phyloP scores from a whole-genome alignment of 805 yeast genomes.

The Nakazawaea laoshanensis region DNA sequence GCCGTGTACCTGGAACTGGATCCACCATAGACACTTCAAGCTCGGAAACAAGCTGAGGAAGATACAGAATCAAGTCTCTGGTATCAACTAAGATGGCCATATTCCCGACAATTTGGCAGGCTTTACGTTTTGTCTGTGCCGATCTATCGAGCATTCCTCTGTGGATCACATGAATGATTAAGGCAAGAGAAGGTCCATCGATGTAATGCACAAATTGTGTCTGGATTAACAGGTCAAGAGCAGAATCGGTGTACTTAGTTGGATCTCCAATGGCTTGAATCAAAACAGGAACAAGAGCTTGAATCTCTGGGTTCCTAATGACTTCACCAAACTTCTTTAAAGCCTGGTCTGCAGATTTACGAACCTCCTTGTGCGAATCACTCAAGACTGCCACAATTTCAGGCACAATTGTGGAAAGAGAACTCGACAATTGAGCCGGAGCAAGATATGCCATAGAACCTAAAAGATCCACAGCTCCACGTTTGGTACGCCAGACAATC shows the following conservation, averaged over 20 bases:
- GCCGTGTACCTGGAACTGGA: conserved; percentile 94
- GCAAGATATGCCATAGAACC: conserved; percentile 98
- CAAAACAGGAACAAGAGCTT: conserved; percentile 76
- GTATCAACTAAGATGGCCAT: conserved; percentile 95
- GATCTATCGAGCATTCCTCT: conserved; percentile 94
- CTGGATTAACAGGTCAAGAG: conserved; percentile 74
- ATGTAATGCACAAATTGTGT: conserved; percentile 96
- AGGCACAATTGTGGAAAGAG: conserved; percentile 86
- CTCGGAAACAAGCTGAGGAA: conserved; percentile 68
- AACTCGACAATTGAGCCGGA: conserved; percentile 86
- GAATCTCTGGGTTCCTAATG: conserved; percentile 94
- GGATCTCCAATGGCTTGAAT: conserved; percentile 96
- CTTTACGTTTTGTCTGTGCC: conserved; percentile 86
- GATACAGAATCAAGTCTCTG: conserved; percentile 76
- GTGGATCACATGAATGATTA: conserved; percentile 88
- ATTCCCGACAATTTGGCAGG: conserved; percentile 97
- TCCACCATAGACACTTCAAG: conserved; percentile 95
- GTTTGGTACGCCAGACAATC: conserved; percentile 91
- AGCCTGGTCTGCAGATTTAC: conserved; percentile 89
- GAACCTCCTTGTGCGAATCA: conserved; percentile 94
- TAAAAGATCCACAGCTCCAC: conserved; percentile 90
- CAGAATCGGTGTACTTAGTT: conserved; percentile 78
- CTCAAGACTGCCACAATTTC: conserved; percentile 92
- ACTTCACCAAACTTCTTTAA: conserved; percentile 93
- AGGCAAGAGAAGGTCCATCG: conserved; percentile 95